Conservation (phyloP, 805 yeast genomes). For the Debaryomyces tyrocola region DNA sequence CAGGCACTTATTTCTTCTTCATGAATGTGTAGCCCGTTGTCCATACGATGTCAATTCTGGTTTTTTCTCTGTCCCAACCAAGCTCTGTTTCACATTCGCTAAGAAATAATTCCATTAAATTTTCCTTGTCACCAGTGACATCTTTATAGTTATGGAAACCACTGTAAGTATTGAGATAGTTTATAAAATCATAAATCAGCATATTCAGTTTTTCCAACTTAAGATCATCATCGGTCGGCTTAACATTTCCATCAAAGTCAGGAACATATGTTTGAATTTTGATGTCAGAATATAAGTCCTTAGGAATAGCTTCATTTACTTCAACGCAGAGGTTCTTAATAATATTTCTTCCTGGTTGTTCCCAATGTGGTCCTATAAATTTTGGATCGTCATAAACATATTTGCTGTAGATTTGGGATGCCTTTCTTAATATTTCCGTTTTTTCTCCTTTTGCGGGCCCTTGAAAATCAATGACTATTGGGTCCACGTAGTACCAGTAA, state of each 20-base stretch:
- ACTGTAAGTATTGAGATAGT: slow-evolving; percentile 70
- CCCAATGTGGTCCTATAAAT: slow-evolving; percentile 74
- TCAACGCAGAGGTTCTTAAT: slow-evolving; percentile 46
- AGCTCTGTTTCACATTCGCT: slow-evolving; percentile 36
- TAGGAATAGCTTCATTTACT: slow-evolving; percentile 44
- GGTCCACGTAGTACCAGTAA: slow-evolving; percentile 44
- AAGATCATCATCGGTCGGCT: slow-evolving; percentile 19
- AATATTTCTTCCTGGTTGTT: slow-evolving; percentile 72
- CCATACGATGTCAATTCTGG: slow-evolving; percentile 46
- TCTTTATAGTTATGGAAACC: slow-evolving; percentile 59
- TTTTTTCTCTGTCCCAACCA: slow-evolving; percentile 47
- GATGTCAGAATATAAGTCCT: slow-evolving; percentile 39
- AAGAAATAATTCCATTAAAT: slow-evolving; percentile 34
- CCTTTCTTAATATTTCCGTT: slow-evolving; percentile 16
- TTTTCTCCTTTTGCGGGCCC: slow-evolving; percentile 11
- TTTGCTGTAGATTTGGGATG: slow-evolving; percentile 31
- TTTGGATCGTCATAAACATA: slow-evolving; percentile 43
- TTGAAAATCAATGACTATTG: slow-evolving; percentile 28
- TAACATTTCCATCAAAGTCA: slow-evolving; percentile 7
- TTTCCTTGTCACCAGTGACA: slow-evolving; percentile 31
- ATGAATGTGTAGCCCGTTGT: slow-evolving; percentile 52
- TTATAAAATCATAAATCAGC: slow-evolving; percentile 45
- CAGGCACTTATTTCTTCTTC: slow-evolving; percentile 22
- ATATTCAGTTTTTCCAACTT: slow-evolving; percentile 37
- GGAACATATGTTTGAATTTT: slow-evolving; percentile 27